These are phyloP conservation scores for Neocatenulostroma microsporum DNA, from an alignment of 2,329 filamentous ascomycete genomes.

Conservation along the genomic window DNA sequence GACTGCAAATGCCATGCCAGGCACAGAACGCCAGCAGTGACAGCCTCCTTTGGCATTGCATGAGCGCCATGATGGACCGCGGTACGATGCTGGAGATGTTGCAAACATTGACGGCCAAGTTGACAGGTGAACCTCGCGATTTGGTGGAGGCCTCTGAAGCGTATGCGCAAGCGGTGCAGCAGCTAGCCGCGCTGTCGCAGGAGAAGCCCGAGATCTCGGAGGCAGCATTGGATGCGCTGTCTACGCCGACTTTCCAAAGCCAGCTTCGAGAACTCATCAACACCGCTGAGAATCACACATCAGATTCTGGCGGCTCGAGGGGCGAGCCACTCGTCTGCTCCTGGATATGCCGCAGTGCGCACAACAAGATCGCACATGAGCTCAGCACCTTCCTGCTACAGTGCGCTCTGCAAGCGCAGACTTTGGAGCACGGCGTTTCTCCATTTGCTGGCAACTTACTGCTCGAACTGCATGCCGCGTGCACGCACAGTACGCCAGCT, in stretches of 20 bases:
- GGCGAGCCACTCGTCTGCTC: constrained; percentile 2
- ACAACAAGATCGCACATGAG: constrained; percentile 2
- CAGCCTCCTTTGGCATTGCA: no score
- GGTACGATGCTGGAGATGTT: not conserved
- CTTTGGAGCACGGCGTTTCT: not conserved
- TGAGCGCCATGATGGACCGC: constrained; percentile 3
- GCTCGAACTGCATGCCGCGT: constrained; percentile 10
- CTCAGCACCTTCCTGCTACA: constrained; percentile 9
- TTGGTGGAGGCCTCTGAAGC: constrained; percentile 1
- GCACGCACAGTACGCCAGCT: not conserved
- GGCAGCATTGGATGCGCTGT: not conserved
- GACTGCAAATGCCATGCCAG: no score
- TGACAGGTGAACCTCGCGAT: no score
- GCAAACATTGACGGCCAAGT: not conserved
- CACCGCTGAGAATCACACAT: no score
- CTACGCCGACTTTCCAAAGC: not conserved
- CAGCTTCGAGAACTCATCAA: not conserved
- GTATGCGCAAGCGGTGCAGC: not conserved
- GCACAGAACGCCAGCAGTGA: no score
- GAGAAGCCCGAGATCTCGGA: constrained; percentile 5
- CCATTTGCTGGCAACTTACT: constrained; percentile 1
- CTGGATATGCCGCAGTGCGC: not conserved
- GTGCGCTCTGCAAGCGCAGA: constrained; percentile 1
- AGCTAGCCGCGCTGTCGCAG: not conserved
- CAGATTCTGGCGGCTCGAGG: no score